A percentile compares a stretch with the other conserved stretches of the same genome.
Conservation (phyloP, 1,284 basidiomycete genomes). For the Prillingera fragicola region DNA sequence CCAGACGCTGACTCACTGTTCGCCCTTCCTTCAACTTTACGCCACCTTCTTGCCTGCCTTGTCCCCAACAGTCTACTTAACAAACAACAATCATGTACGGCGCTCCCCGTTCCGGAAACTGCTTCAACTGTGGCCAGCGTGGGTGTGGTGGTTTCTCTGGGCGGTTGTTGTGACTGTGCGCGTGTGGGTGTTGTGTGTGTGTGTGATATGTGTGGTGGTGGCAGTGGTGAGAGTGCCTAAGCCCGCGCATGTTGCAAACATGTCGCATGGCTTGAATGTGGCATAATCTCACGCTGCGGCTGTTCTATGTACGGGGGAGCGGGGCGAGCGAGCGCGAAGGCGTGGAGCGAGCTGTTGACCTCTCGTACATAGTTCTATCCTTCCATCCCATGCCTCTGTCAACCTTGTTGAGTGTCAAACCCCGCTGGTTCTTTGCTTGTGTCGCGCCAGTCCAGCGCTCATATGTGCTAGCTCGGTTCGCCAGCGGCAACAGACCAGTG, state of each 20-base stretch:
- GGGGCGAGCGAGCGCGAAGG: slow-evolving; percentile 25
- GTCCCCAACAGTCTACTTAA: slow-evolving; percentile 1
- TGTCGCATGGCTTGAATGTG: background rate
- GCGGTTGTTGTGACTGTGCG: slow-evolving; percentile 13
- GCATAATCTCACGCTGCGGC: slow-evolving; percentile 3
- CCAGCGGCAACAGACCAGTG: background rate
- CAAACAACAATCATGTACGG: slow-evolving; percentile 36
- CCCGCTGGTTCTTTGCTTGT: too few species aligned
- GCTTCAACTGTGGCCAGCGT: slow-evolving; percentile 48
- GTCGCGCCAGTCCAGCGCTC: too few species aligned
- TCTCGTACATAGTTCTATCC: slow-evolving; percentile 25
- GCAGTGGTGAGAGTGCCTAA: slow-evolving; percentile 1
- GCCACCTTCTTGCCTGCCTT: background rate
- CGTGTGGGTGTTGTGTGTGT: slow-evolving; percentile 12
- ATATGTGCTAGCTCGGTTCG: too few species aligned
- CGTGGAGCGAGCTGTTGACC: slow-evolving; percentile 26
- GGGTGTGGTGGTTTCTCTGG: slow-evolving; percentile 17
- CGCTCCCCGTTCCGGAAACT: slow-evolving; percentile 37
- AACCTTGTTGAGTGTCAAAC: background rate
- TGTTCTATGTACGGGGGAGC: slow-evolving; percentile 33
- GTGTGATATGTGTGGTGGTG: slow-evolving; percentile 3
- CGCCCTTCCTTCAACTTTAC: background rate
- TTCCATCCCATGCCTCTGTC: background rate
- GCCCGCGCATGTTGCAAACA: too few species aligned
- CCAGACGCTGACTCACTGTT: too few species aligned